Evolutionary conservation across 495 filamentous ascomycete genomes (phyloP).

Genomic region (Neurospora hispaniola): DNA sequence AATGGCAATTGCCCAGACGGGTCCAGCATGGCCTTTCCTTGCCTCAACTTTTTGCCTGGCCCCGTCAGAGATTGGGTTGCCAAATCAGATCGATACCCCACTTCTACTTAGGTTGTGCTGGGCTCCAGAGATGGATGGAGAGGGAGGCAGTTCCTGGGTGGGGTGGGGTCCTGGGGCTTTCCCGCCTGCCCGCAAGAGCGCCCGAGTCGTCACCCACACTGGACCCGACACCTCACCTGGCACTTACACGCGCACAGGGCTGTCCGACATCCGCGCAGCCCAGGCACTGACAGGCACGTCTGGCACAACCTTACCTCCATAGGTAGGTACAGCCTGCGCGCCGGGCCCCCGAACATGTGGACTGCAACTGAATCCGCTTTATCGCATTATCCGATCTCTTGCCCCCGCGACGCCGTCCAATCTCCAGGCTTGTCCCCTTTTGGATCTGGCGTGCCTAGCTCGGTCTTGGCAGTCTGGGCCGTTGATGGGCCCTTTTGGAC

Average conservation of each 20-base stretch:
- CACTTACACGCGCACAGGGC: background rate
- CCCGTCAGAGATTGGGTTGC: constrained; percentile 9
- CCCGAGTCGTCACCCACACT: no score
- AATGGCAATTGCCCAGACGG: constrained; percentile 1
- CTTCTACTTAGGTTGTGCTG: background rate
- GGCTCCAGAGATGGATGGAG: background rate
- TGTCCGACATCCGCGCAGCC: background rate
- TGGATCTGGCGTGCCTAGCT: background rate
- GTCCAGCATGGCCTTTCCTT: constrained; percentile 4
- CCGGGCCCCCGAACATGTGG: background rate
- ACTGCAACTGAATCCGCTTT: background rate
- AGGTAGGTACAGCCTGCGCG: no score
- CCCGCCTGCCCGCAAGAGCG: background rate
- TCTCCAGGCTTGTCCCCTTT: background rate
- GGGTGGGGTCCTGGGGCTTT: background rate
- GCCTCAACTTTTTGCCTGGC: constrained; percentile 1
- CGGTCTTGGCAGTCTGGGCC: background rate
- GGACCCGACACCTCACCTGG: no score
- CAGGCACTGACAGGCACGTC: background rate
- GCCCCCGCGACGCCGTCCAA: background rate
- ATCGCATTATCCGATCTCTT: background rate
- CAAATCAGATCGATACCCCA: constrained; percentile 1
- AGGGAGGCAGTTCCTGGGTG: background rate
- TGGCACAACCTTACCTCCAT: no score
- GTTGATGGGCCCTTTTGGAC: background rate